Evolutionary conservation across 805 yeast genomes (phyloP).

Genomic region (Myxozyma lipomycoides): DNA sequence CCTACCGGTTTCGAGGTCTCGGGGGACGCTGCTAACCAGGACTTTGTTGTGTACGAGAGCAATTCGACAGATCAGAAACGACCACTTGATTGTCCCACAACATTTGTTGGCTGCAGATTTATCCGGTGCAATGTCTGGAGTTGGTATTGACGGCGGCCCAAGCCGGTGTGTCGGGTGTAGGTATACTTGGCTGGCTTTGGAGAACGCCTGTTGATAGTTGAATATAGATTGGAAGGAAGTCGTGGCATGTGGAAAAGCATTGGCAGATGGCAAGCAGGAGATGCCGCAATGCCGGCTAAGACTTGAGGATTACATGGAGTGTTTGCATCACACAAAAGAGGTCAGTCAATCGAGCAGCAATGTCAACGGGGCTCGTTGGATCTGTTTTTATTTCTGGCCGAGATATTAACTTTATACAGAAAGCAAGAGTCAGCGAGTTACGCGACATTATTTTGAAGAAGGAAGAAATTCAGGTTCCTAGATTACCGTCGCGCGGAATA

Average conservation of each 20-base stretch:
- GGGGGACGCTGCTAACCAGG: too few relatives aligned
- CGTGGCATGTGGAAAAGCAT: conserved; percentile 13
- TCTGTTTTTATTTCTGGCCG: too few relatives aligned
- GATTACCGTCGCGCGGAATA: conserved; percentile 9
- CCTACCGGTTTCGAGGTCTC: too few relatives aligned
- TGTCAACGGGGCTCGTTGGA: not conserved
- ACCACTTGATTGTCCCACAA: too few relatives aligned
- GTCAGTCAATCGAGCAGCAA: conserved; percentile 15
- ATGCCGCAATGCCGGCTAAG: conserved; percentile 40
- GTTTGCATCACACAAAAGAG: conserved; percentile 49
- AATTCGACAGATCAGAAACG: too few relatives aligned
- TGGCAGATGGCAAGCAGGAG: conserved; percentile 4
- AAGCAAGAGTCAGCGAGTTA: conserved; percentile 15
- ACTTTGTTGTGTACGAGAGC: too few relatives aligned
- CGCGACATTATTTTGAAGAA: conserved; percentile 8
- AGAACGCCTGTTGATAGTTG: not conserved
- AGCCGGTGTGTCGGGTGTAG: conserved; percentile 46
- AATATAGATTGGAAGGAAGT: conserved; percentile 16
- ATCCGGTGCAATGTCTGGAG: conserved; percentile 37
- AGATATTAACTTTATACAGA: conserved; percentile 10
- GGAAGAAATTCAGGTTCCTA: conserved; percentile 7
- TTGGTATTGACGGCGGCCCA: conserved; percentile 44
- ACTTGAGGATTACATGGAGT: conserved; percentile 49
- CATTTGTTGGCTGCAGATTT: too few relatives aligned
- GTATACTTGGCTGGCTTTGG: conserved; percentile 18